These are phyloP conservation scores for Pistacia atlantica DNA, from an alignment of 345 rosid species.

Conservation along the genomic window DNA sequence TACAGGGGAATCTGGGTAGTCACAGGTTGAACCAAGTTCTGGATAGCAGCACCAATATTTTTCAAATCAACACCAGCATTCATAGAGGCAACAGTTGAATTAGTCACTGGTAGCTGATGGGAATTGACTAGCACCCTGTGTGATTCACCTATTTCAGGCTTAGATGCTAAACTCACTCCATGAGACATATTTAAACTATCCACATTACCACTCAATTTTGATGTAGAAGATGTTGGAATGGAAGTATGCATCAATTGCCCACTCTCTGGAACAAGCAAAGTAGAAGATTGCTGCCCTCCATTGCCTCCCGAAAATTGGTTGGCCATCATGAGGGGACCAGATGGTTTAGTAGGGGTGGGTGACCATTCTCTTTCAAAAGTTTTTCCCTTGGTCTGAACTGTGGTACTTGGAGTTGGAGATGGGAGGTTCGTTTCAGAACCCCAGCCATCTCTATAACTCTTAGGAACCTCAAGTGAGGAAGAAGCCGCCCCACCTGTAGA, in stretches of 20 bases:
- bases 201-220: constrained; percentile 14
- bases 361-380: constrained; percentile 69
- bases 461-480: constrained; percentile 56
- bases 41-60: constrained; percentile 36
- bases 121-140: constrained; percentile 41
- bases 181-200: constrained; percentile 29
- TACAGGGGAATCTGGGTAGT: constrained; percentile 32
- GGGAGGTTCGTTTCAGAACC: constrained; percentile 72
- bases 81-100: constrained; percentile 28
- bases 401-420: constrained; percentile 79
- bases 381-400: constrained; percentile 42
- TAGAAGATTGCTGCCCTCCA: constrained; percentile 32
- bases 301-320: constrained; percentile 33
- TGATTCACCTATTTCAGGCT: constrained; percentile 42
- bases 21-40: constrained; percentile 48
- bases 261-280: constrained; percentile 24
- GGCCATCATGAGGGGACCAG: constrained; percentile 33
- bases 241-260: constrained; percentile 28
- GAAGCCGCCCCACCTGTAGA: constrained; percentile 34
- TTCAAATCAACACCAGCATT: constrained; percentile 38
- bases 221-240: constrained; percentile 24
- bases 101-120: constrained; percentile 24
- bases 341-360: constrained; percentile 49
- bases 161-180: constrained; percentile 36
- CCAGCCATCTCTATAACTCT: constrained; percentile 58